phyloP scores from a whole-genome alignment of 139 green algal species.

The Penium margaritaceum region DNA sequence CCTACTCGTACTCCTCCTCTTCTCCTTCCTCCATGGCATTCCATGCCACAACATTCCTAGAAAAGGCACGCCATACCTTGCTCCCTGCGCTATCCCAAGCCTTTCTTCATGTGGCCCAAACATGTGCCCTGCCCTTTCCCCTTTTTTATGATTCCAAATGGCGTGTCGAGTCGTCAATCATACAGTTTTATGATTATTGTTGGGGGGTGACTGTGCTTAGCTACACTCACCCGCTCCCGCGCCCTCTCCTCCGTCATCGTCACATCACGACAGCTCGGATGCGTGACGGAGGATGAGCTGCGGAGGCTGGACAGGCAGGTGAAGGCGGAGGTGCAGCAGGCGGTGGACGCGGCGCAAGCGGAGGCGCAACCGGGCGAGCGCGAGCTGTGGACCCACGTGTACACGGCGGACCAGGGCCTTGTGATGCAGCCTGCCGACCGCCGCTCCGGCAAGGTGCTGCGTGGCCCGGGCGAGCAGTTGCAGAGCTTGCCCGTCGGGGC shows the following conservation, averaged over 20 bases:
- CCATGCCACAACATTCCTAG: no score
- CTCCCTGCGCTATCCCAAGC: neutral
- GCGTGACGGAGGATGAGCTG: slow-evolving; percentile 31
- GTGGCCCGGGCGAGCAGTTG: no score
- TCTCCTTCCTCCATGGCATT: neutral
- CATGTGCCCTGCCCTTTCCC: neutral
- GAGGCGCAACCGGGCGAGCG: neutral
- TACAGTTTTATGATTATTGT: neutral
- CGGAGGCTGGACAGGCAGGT: slow-evolving; percentile 26
- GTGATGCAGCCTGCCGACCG: no score
- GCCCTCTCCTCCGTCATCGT: neutral
- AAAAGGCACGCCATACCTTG: no score
- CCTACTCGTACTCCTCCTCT: neutral
- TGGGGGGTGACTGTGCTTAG: neutral
- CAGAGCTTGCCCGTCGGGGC: no score
- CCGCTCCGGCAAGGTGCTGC: no score
- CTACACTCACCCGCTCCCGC: neutral
- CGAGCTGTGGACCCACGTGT: slow-evolving; percentile 25
- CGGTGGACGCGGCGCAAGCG: neutral
- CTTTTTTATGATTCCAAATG: neutral
- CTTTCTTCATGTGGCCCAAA: no score
- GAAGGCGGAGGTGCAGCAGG: slow-evolving; percentile 20
- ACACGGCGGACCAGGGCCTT: slow-evolving; percentile 11
- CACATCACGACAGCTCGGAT: slow-evolving; percentile 5
- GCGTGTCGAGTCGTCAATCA: neutral